Conservation (phyloP, 164 flowering plant genomes). For the Vitis amurensis region DNA sequence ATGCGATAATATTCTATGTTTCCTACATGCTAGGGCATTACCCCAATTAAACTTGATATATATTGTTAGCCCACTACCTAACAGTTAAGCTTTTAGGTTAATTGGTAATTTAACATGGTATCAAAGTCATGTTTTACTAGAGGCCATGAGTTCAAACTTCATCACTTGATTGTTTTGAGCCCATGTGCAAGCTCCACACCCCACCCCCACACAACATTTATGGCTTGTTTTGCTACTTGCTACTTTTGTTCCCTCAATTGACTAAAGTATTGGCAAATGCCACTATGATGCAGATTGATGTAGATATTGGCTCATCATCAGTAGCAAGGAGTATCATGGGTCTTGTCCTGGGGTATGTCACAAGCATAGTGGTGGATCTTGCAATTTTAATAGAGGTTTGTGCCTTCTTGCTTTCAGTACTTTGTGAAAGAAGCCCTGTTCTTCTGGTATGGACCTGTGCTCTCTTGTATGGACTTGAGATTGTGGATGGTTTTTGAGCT, state of each 20-base stretch:
- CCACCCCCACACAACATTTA: background rate
- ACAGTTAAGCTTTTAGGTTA: no score
- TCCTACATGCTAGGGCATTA: no score
- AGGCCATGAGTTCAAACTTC: no score
- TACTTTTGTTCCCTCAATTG: constrained; percentile 1
- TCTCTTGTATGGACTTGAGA: background rate
- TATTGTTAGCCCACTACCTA: no score
- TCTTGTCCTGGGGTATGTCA: constrained; percentile 93
- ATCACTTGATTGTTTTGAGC: no score
- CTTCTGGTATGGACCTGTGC: background rate
- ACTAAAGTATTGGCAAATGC: background rate
- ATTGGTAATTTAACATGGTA: no score
- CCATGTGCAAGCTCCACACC: no score
- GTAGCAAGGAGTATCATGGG: constrained; percentile 89
- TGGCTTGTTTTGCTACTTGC: background rate
- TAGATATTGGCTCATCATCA: constrained; percentile 97
- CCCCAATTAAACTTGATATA: no score
- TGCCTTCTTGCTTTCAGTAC: constrained; percentile 7
- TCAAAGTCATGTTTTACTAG: no score
- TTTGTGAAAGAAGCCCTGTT: background rate
- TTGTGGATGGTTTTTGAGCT: background rate
- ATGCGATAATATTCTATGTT: no score
- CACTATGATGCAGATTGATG: constrained; percentile 70
- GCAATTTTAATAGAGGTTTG: constrained; percentile 89
- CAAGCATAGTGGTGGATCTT: constrained; percentile 94